Evolutionary conservation across 1,139 yeast species (phyloP), one percentile per base, ranked within the genome.

Genomic region (Kazachstania sp.): DNA sequence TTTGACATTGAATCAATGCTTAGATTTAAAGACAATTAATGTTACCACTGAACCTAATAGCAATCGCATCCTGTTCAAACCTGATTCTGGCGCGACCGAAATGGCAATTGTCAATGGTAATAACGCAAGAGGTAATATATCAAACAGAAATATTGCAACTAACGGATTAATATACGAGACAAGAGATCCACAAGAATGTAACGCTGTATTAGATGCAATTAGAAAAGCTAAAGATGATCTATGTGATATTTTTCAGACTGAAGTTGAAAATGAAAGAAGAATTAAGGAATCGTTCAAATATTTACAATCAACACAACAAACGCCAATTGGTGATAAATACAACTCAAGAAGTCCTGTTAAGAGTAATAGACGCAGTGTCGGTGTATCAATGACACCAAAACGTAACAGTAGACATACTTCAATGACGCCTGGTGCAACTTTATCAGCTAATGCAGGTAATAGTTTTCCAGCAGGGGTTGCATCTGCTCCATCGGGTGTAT

Each of bases 1-100:
- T 47, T 72, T 83, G 38, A 79, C 81, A 35, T 95, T 95, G 0
- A 79, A 80, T 26, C 86, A 85, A 57, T 85, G 95, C 64, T 83
- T 90, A 82, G 83, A 90, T 3, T 66, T 87, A 38, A 71, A 77
- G 45, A 87, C 82, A 39, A 77, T 84, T 19, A 70, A 71, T 19
- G 63, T 83, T n/a, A 51, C 52, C 37, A 50, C 53, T 19, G 68
- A 66, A n/a, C 43, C 54, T 8, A 41, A 46, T 23, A 30, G 41
- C 8, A 57, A 59, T 18, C 57, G 65, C 39, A 44, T 66, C 20
- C 73, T 55, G 3, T 55, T 64, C 37, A 52, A 53, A 16, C 52
- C 58, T 36, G 55, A 55, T 28, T 52, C 48, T 32, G 45, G 48
- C 15, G 51, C 48, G 16, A 44, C 39, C 37, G 40, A 29, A 12